Evolutionary conservation across 176 grass and related monocot genomes (phyloP), one percentile per base, ranked within the genome.

Genomic region (Avena insularis): DNA sequence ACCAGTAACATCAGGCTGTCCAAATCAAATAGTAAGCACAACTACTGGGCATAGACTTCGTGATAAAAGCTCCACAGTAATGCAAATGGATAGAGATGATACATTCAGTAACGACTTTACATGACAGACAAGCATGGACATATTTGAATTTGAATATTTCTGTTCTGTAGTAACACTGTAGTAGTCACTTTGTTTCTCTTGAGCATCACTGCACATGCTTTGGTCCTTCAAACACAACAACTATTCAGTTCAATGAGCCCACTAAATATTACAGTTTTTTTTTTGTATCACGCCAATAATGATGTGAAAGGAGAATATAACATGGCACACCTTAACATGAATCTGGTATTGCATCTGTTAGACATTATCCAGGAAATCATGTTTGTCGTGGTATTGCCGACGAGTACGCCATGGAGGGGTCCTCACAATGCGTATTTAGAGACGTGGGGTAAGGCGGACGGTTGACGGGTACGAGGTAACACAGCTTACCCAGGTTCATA

Each of bases 191-290:
- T 13, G 62, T 59, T 81, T 35, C 36, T 64, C 35, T 35, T 35
- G 20, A 45, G 21, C 74, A 19, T 47, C 78, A 20, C 36, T 76
- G 73, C 38, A 71, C 16, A 83, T 12, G 79, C 55, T 87, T 83
- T 83, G 12, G 49, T 82, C 57, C 51, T 31, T 8, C 46, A 62
- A 83, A 51, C 11, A 87, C 79, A 73, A 54, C 3, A 68, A 56
- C 65, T 64, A 87, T 17, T 63, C 55, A 62, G 46, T 64, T 72
- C 31, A 64, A 20, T 59, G 77, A 16, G 49, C 3, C 50, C 43
- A 86, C 49, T 40, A 80, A 49, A 63, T 40, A 70, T 71, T 50
- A 64, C 46, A 87, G 1, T 3, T 27, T 13, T 43, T 74, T 40
- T 27, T 59, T 29, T 11, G 8, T 57, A 14, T 36, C 8, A 14